phyloP scores from a whole-genome alignment of 139 green algal species.

The Pleodorina starrii region DNA sequence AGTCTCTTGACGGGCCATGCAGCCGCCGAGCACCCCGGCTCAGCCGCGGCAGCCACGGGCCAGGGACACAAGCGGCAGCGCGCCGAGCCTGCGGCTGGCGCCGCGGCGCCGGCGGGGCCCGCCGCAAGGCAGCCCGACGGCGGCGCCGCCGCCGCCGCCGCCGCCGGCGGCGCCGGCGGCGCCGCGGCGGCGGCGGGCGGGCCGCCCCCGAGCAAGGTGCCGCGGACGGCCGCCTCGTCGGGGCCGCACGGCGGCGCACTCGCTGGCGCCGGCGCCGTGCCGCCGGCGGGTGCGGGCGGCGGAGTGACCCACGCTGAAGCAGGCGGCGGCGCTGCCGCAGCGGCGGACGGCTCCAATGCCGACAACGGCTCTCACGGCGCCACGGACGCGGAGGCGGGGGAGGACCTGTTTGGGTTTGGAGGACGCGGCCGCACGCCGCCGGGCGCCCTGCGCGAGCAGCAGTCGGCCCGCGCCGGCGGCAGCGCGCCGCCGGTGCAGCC shows the following conservation, averaged over 20 bases:
- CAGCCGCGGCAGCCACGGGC: background rate
- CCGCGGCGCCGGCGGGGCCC: background rate
- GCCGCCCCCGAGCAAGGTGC: conserved; percentile 5
- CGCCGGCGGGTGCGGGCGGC: background rate
- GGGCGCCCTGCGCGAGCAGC: background rate
- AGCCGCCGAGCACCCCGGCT: background rate
- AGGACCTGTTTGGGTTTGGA: background rate
- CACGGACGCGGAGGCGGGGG: background rate
- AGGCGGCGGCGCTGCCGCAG: background rate
- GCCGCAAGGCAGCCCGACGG: background rate
- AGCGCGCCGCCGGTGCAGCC: background rate
- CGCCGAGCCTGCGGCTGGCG: background rate
- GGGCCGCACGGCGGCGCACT: background rate
- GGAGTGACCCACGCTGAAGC: background rate
- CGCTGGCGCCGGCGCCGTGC: background rate
- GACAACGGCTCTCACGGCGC: background rate
- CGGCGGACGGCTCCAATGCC: background rate
- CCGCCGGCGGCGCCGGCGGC: background rate
- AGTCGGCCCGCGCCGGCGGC: background rate
- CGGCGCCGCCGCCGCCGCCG: background rate
- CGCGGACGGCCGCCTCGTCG: background rate
- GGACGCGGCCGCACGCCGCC: background rate
- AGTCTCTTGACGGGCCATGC: background rate
- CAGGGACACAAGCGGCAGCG: conserved; percentile 3
- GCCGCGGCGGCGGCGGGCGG: background rate